Evolutionary conservation across 805 yeast genomes (phyloP).

Genomic region (Ogataea sp.): DNA sequence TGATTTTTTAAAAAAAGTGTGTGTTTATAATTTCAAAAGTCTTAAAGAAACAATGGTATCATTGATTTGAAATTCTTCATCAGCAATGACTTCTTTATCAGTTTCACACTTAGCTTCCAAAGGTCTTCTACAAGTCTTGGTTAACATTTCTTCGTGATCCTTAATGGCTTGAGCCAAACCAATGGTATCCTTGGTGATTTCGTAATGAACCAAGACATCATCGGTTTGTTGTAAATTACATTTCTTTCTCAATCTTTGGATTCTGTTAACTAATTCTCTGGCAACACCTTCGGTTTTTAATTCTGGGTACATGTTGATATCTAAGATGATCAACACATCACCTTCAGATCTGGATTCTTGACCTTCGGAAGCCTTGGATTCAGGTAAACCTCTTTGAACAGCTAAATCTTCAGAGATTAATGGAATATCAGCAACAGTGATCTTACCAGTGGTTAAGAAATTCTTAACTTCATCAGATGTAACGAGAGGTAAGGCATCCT

Average conservation of each 20-base stretch:
- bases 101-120: constrained; percentile 37
- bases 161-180: constrained; percentile 53
- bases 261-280: constrained; percentile 93
- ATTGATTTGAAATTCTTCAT: constrained; percentile 80
- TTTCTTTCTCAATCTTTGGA: constrained; percentile 95
- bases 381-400: constrained; percentile 85
- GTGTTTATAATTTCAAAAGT: constrained; percentile 52
- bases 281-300: constrained; percentile 91
- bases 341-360: constrained; percentile 82
- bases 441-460: constrained; percentile 63
- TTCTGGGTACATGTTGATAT: constrained; percentile 80
- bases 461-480: constrained; percentile 76
- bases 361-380: constrained; percentile 52
- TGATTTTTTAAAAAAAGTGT: not conserved
- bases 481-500: constrained; percentile 81
- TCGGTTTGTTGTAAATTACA: constrained; percentile 92
- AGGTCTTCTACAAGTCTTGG: constrained; percentile 70
- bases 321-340: constrained; percentile 85
- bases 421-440: constrained; percentile 84
- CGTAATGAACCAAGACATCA: constrained; percentile 83
- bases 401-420: constrained; percentile 83
- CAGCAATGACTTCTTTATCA: constrained; percentile 54
- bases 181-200: constrained; percentile 61
- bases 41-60: constrained; percentile 75
- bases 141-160: constrained; percentile 58